These are phyloP conservation scores for Lactarius pseudohatsudake DNA, from an alignment of 768 basidiomycete genomes.

Conservation along the genomic window DNA sequence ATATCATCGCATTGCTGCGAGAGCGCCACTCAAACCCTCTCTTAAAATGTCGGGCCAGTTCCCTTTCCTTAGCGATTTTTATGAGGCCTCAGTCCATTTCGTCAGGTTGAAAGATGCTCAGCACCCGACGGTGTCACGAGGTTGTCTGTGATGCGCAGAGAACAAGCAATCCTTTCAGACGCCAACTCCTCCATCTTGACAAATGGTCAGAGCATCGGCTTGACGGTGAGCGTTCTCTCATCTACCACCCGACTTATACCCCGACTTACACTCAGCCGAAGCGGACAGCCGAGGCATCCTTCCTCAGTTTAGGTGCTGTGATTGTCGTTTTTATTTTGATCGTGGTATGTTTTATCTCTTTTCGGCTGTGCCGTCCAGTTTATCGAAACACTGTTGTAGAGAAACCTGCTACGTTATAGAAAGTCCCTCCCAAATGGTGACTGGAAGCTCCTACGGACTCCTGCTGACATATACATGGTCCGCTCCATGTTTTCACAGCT, in stretches of 20 bases:
- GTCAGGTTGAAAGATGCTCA: background rate
- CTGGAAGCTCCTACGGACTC: slow-evolving; percentile 37
- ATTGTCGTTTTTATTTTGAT: slow-evolving; percentile 10
- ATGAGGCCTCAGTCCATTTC: background rate
- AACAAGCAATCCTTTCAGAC: background rate
- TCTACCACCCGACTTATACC: background rate
- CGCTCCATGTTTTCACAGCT: background rate
- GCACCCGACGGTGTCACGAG: background rate
- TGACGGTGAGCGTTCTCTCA: slow-evolving; percentile 33
- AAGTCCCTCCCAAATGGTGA: slow-evolving; percentile 1
- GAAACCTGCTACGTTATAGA: background rate
- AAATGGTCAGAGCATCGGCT: slow-evolving; percentile 39
- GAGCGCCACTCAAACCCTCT: no score
- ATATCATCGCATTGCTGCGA: background rate
- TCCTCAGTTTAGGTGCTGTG: slow-evolving; percentile 2
- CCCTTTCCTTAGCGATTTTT: background rate
- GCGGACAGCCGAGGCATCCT: slow-evolving; percentile 38
- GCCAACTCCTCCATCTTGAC: slow-evolving; percentile 31
- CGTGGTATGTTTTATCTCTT: background rate
- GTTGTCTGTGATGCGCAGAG: background rate
- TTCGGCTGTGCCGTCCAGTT: no score
- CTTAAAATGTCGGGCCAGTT: background rate
- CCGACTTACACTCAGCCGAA: slow-evolving; percentile 19
- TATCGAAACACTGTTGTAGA: background rate
- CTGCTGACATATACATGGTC: slow-evolving; percentile 46